A percentile compares a stretch with the other conserved stretches of the same genome.
Conservation (phyloP, 1,139 yeast species). For the Saccharomyces hybrid region DNA sequence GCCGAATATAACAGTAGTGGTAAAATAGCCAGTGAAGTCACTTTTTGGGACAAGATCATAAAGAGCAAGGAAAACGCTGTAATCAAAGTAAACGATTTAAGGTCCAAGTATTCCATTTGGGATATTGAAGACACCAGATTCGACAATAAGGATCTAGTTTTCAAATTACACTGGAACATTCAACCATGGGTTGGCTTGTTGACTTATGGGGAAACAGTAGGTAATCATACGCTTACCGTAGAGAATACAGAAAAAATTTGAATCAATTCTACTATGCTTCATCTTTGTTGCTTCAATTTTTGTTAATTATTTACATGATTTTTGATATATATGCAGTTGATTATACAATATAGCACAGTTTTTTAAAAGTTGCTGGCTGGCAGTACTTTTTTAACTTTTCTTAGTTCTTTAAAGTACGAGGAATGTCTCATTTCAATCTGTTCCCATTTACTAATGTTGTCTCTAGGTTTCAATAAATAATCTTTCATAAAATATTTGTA, state of each 20-base stretch:
- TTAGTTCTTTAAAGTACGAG: constrained; percentile 15
- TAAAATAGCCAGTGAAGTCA: constrained; percentile 53
- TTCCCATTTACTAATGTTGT: constrained; percentile 21
- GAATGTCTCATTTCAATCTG: constrained; percentile 18
- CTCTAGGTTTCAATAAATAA: constrained; percentile 23
- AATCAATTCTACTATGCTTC: neutral
- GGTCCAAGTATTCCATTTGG: constrained; percentile 81
- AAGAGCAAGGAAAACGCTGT: constrained; percentile 50
- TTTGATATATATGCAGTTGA: neutral
- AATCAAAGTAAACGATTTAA: constrained; percentile 44
- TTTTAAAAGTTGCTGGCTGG: constrained; percentile 3
- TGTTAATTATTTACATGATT: neutral
- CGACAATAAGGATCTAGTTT: constrained; percentile 57
- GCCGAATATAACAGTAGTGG: constrained; percentile 55
- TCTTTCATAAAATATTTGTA: constrained; percentile 29
- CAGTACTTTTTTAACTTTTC: constrained; percentile 17
- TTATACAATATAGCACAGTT: neutral
- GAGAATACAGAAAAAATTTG: neutral
- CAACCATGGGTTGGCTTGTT: constrained; percentile 88
- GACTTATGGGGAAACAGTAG: constrained; percentile 54
- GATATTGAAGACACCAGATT: constrained; percentile 61
- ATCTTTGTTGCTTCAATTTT: neutral
- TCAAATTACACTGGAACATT: constrained; percentile 80
- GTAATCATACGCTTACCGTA: constrained; percentile 13
- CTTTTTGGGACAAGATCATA: constrained; percentile 87